Percentiles rank a stretch among this genome's conserved stretches.
Conservation (phyloP, 306 rosid species). For the Rosa chinensis region DNA sequence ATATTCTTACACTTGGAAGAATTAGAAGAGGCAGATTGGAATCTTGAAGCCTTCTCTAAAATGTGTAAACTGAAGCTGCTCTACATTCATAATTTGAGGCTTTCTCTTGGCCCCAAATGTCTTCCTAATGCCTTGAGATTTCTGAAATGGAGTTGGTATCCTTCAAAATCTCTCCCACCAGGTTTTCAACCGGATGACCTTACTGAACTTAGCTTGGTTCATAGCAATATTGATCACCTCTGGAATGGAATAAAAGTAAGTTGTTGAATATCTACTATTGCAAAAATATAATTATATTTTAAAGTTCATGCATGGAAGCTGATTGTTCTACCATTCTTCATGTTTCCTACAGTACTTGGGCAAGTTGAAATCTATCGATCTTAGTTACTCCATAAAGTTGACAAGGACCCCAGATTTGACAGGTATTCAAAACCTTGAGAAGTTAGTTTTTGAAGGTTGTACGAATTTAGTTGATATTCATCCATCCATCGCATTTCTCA, state of each 20-base stretch:
- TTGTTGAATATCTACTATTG: neutral
- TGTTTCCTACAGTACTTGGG: constrained; percentile 3
- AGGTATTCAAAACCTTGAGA: constrained; percentile 9
- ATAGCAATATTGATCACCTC: neutral
- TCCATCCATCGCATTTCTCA: constrained; percentile 15
- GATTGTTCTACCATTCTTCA: neutral
- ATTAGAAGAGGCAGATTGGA: neutral
- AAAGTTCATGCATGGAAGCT: neutral
- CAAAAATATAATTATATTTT: neutral
- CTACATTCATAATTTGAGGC: neutral
- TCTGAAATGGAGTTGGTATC: constrained; percentile 15
- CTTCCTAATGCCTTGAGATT: constrained; percentile 5
- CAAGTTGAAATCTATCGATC: constrained; percentile 18
- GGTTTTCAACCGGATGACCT: neutral
- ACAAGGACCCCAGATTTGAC: constrained; percentile 23
- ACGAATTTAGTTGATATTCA: constrained; percentile 19
- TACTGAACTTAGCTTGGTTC: neutral
- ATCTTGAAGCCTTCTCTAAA: neutral
- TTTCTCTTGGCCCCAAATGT: neutral
- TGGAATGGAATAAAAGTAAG: neutral
- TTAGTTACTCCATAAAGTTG: constrained; percentile 21
- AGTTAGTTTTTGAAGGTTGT: constrained; percentile 23
- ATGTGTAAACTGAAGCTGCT: neutral
- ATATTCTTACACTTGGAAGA: neutral
- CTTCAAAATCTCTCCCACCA: constrained; percentile 13